Evolutionary conservation across 345 rosid genomes (phyloP).

Genomic region (Salix koriyanagi): DNA sequence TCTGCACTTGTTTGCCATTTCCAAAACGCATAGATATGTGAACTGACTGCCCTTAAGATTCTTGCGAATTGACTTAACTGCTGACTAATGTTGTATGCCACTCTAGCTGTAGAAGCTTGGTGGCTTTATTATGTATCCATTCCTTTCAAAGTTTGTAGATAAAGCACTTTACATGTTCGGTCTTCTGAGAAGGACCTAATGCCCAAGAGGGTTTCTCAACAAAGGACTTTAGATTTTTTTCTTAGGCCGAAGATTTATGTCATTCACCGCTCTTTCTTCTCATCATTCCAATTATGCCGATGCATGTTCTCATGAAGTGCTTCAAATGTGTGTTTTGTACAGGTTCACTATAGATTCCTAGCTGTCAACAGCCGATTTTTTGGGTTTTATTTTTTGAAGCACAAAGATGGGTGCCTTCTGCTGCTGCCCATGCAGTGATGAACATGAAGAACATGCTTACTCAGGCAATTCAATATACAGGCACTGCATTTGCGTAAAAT

Average conservation of each 20-base stretch:
- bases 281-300: background rate
- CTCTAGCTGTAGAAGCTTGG: background rate
- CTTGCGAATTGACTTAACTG: too few species aligned
- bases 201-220: background rate
- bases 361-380: background rate
- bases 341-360: background rate
- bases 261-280: background rate
- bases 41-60: background rate
- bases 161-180: background rate
- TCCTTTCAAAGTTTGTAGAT: background rate
- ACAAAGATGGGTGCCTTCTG: slow-evolving; percentile 47
- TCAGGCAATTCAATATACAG: slow-evolving; percentile 47
- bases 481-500: slow-evolving; percentile 48
- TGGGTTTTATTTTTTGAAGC: background rate
- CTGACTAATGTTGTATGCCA: too few species aligned
- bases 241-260: background rate
- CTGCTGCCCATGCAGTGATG: slow-evolving; percentile 57
- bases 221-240: background rate
- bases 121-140: background rate
- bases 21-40: background rate
- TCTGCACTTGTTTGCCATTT: background rate
- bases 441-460: slow-evolving; percentile 43
- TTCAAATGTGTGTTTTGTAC: background rate
- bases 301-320: background rate
- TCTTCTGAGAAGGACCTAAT: too few species aligned